Evolutionary conservation across 129 eudicot species (phyloP), one percentile per base, ranked within the genome.

Genomic region (Glebionis coronaria): DNA sequence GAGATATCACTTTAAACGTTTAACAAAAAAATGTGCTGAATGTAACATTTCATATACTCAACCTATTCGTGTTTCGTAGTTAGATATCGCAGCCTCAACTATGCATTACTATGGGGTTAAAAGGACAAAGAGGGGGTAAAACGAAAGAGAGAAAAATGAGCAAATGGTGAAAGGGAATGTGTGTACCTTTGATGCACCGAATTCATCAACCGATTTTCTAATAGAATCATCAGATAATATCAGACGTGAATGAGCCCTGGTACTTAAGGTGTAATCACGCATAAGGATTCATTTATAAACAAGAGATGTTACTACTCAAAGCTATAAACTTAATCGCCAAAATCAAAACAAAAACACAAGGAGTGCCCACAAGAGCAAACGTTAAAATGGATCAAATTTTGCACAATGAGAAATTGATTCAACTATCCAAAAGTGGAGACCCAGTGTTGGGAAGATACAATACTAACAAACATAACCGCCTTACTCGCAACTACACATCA

Each of bases 161-260:
- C 2, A 63, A 6, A 15, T 16, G 14, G 4, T 9, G 12, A 9
- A 16, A 1, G 20, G 18, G 10, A 51, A 28, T 47, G 44, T 14
- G 61, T 42, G 4, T 76, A 92, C 96, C 96, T 92, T 92, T 46
- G 90, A 75, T 50, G 82, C 61, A 56, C 97, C 84, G 52, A 82
- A 75, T 76, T 93, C 99, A 68, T 93, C 88, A 50, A 89, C 99
- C 12, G 86, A 95, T 83, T 80, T 58, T 56, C 99, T 80, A 68
- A 93, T 90, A 59, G 87, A 82, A 83, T 93, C 99, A 79, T 89
- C 95, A 4, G 97, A 93, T 51, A 93, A 80, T 59, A 93, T 84
- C 80, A 93, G 71, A 67, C 97, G 90, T 58, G 99, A 88, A 29
- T 88, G 78, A 73, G 87, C 92, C 66, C 99, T 97, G 28, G 97